A percentile compares a stretch with the other conserved stretches of the same genome.
Conservation (phyloP, 129 eudicot species). For the Smallanthus sonchifolius region DNA sequence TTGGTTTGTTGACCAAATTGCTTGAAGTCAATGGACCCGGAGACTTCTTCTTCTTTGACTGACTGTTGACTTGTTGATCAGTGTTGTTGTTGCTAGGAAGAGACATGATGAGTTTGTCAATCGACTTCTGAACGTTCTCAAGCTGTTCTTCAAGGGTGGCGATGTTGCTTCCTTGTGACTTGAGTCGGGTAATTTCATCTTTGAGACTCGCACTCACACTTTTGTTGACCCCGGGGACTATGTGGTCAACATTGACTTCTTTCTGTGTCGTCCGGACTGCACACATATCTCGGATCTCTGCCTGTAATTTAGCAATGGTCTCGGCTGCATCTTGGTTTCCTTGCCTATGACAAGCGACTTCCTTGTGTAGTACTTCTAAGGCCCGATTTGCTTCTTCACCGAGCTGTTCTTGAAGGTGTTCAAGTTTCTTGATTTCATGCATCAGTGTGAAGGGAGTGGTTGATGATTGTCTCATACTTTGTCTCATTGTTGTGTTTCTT, state of each 20-base stretch:
- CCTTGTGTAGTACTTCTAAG: conserved; percentile 86
- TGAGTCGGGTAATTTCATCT: conserved; percentile 93
- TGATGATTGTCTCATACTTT: conserved; percentile 78
- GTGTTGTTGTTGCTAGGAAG: conserved; percentile 52
- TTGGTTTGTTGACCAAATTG: conserved; percentile 53
- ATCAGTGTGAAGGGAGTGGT: conserved; percentile 89
- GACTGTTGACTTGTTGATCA: conserved; percentile 41
- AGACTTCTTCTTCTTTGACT: conserved; percentile 63
- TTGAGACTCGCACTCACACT: conserved; percentile 88
- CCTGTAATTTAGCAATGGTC: conserved; percentile 89
- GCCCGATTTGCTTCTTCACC: conserved; percentile 97
- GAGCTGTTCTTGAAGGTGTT: conserved; percentile 94
- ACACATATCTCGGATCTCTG: conserved; percentile 85
- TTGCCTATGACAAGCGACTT: conserved; percentile 84
- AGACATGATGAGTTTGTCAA: conserved; percentile 85
- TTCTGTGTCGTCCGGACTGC: conserved; percentile 45
- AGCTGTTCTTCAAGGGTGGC: conserved; percentile 92
- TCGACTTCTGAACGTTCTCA: conserved; percentile 86
- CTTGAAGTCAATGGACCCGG: conserved; percentile 65
- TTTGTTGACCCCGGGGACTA: conserved; percentile 58
- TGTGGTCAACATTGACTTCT: conserved; percentile 52
- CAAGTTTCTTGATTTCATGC: conserved; percentile 94
- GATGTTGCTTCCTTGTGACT: conserved; percentile 88
- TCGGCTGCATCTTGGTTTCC: conserved; percentile 99
- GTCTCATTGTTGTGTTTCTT: conserved; percentile 54